Evolutionary conservation across 2,329 filamentous ascomycete species (phyloP), one percentile per base, ranked within the genome.

Genomic region (Mycocentrospora acerina): DNA sequence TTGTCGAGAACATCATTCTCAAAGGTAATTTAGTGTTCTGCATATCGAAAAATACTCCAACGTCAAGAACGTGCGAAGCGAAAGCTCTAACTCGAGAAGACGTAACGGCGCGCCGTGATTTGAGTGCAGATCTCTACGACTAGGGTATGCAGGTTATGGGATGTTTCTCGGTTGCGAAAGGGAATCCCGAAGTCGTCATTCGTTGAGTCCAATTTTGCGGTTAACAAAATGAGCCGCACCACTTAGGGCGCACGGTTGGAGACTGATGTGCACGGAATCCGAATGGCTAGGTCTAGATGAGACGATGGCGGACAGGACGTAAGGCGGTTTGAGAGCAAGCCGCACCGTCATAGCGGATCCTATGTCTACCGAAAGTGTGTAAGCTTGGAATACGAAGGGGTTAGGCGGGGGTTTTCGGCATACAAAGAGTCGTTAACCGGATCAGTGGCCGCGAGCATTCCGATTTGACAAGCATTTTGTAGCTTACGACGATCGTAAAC

Each of bases 71-170:
- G 44, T 39, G 40, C 47, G 52, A 51, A 47, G 39, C 49, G 48
- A 50, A 42, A 34, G 42, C 36, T 45, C 41, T 39, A 48, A 40
- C 32, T 48, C 39, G 35, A 44, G 47, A 45, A 43, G 31, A 27
- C 48, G 39, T 32, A 44, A 39, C 41, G 49, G 46, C 48, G 40
- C 39, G 50, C 51, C 47, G 48, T 49, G 53, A 43, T 44, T 26
- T 58, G 58, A 57, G 54, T 52, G 51, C 42, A 55, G 53, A 62
- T 64, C 60, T 60, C 52, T 49, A 41, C 35, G 50, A 34, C 35
- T 47, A 53, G 53, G 42, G 34, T 32, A 33, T 31, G 37, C 38
- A 46, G 42, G 38, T 48, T 48, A 52, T 48, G 53, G 53, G 35
- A 39, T 35, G 29, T 35, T 43, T 43, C 28, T 43, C 35, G 40